Base-by-base conservation (phyloP, 1,284 basidiomycete species). In the Cryptococcus depauperatus region DNA sequence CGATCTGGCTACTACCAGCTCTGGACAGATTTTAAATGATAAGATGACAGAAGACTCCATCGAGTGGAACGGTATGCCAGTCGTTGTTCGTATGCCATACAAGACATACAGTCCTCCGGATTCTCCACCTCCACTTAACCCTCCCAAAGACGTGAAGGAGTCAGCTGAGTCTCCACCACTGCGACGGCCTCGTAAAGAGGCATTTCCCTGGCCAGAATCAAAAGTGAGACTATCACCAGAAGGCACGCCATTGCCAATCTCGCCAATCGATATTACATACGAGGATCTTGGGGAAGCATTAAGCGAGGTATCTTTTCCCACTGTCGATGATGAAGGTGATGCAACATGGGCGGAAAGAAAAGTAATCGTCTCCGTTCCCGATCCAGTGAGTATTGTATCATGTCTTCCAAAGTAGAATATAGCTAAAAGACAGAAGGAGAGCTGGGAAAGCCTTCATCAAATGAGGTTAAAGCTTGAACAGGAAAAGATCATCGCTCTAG, bases 1-100 rank as follows among this genome's bases (percentile, higher is more conserved):
- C 10, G n/a, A 37, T 30, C n/a, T n/a, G n/a, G n/a, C 32, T 4
- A 33, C 29, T 14, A 14, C 19, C 18, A 13, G 22, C 11, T 19
- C n/a, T n/a, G n/a, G n/a, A n/a, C n/a, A n/a, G n/a, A n/a, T n/a
- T n/a, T n/a, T n/a, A n/a, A 19, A n/a, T 21, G 19, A 13, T 9
- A 22, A 27, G 25, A n/a, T 10, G 13, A 7, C 4, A 23, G 35
- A 18, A 21, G 22, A 29, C 7, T 37, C 26, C 16, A 11, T 29
- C 19, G 57, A 45, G 28, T 50, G 44, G 35, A 49, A 47, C 25
- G 52, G 57, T 11, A 55, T 54, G n/a, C 43, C 40, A 2, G 47
- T 58, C 8, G 37, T 44, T 11, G 49, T 63, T 25, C 39, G 48
- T 3, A 53, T 58, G 7, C 61, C 61, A 2, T 56, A 52, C 1